Conservation (phyloP, 2,329 filamentous ascomycete species). For the Aureobasidium zeae region DNA sequence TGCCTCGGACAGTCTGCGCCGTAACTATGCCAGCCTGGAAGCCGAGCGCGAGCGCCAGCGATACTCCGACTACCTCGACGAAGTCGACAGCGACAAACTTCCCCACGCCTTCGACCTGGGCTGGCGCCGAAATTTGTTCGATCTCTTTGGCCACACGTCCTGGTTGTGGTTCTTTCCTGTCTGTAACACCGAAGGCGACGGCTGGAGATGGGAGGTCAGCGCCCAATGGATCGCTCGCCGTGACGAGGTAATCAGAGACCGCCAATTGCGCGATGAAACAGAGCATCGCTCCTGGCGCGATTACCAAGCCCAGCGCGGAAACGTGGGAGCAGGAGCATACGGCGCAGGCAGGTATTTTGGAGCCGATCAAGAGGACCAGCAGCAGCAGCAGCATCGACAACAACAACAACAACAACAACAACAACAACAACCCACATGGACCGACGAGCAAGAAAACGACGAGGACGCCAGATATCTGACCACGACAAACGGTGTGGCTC, state of each 20-base stretch:
- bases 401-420: neutral
- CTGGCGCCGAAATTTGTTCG: conserved; percentile 64
- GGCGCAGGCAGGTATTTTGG: conserved; percentile 11
- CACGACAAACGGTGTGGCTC: conserved; percentile 28
- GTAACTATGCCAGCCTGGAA: conserved; percentile 49
- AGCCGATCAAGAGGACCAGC: conserved; percentile 7
- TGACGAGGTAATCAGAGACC: conserved; percentile 44
- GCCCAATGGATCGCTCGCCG: conserved; percentile 65
- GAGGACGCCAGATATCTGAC: conserved; percentile 29
- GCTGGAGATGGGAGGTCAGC: conserved; percentile 88
- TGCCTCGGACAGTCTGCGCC: conserved; percentile 36
- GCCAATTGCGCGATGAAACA: conserved; percentile 28
- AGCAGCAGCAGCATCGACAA: conserved; percentile 3
- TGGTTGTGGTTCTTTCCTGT: conserved; percentile 72
- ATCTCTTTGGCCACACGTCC: conserved; percentile 69
- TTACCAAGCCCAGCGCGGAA: conserved; percentile 7
- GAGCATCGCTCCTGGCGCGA: conserved; percentile 13
- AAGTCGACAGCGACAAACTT: conserved; percentile 76
- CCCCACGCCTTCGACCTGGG: conserved; percentile 93
- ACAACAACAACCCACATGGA: conserved; percentile 4
- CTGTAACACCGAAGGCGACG: conserved; percentile 78
- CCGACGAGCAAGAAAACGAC: conserved; percentile 16
- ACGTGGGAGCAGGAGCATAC: conserved; percentile 5
- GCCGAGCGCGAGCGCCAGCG: conserved; percentile 55
- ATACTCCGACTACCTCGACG: conserved; percentile 76